Base-by-base conservation (phyloP, 2,329 filamentous ascomycete genomes). In the Monosporascus ibericus region DNA sequence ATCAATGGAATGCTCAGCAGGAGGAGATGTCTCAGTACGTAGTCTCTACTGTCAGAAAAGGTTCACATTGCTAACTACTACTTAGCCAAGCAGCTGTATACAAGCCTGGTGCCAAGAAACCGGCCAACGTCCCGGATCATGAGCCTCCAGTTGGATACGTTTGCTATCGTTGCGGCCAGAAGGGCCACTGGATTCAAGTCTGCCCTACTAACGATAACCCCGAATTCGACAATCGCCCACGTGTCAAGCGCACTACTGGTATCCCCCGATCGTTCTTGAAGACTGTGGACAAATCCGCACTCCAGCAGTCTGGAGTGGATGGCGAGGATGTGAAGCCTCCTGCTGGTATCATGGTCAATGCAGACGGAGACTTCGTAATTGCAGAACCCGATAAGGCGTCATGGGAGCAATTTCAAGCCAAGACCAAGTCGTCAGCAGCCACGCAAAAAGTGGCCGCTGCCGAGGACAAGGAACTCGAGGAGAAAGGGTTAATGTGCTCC, bases 201-300 rank as follows among this genome's bases (percentile, higher is more conserved):
- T 99, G 94, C 66, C 94, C 94, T 6, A 99, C 92, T n/a, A 99
- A 99, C 69, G 90, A 96, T 68, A 92, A 99, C 60, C 92, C 94
- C 3, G 92, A 91, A 55, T 97, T 92, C 70, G 94, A 99, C 72
- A 92, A 92, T 60, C 87, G 90, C 50, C 90, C 92, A 48, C 86
- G 92, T 55, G 90, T 97, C 59, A 97, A 96, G 77, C 86, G 92
- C 55, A 97, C 94, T 5, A 99, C 94, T 42, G 94, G 94, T 60
- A 99, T 99, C 61, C 94, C 94, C 18, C 87, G 90, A 59, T 96
- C 92, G 2, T 95, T 99, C 68, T 78, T 97, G 60, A 95, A 95
- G 72, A 95, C 92, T 54, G 88, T 99, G 52, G 92, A 97, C 66
- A 96, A 96, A 73, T 89, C 90, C 36, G 81, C 87, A 48, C 83